These are phyloP conservation scores for Ampelomyces quisqualis DNA, from an alignment of 2,329 filamentous ascomycete genomes.

Conservation along the genomic window DNA sequence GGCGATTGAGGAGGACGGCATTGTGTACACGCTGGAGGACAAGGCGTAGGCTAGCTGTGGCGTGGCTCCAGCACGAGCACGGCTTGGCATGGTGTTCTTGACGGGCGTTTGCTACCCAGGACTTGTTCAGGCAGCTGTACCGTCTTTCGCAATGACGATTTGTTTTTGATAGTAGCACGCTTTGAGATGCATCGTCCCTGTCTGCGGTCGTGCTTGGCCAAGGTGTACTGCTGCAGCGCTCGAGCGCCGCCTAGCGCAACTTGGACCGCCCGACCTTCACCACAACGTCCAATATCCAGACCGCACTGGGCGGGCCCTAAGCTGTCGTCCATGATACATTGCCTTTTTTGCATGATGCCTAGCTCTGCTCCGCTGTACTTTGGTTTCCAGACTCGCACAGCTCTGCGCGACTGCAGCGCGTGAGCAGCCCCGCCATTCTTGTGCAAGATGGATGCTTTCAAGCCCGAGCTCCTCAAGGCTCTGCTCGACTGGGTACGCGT, in stretches of 20 bases:
- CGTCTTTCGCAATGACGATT: neutral
- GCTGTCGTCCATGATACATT: constrained; percentile 14
- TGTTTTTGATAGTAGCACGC: neutral
- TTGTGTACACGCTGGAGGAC: constrained; percentile 53
- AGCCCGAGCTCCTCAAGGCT: constrained; percentile 43
- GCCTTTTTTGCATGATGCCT: constrained; percentile 37
- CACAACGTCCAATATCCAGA: constrained; percentile 26
- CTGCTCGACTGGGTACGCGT: constrained; percentile 43
- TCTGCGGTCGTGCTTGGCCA: no score
- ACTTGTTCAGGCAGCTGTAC: neutral
- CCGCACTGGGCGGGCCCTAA: constrained; percentile 12
- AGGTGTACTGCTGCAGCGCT: constrained; percentile 11
- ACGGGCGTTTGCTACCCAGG: no score
- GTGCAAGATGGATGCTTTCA: constrained; percentile 43
- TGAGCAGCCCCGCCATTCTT: constrained; percentile 18
- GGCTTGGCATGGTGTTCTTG: neutral
- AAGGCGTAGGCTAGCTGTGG: constrained; percentile 4
- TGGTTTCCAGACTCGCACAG: constrained; percentile 15
- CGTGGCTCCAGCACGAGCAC: neutral
- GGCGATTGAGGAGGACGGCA: constrained; percentile 74
- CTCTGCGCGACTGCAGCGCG: constrained; percentile 15
- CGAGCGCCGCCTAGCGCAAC: constrained; percentile 20
- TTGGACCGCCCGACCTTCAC: constrained; percentile 24
- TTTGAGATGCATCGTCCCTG: no score
- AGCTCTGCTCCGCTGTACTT: constrained; percentile 15